These are phyloP conservation scores for Trypanosoma caninum DNA, from an alignment of 208 protist genomes.

Conservation along the genomic window DNA sequence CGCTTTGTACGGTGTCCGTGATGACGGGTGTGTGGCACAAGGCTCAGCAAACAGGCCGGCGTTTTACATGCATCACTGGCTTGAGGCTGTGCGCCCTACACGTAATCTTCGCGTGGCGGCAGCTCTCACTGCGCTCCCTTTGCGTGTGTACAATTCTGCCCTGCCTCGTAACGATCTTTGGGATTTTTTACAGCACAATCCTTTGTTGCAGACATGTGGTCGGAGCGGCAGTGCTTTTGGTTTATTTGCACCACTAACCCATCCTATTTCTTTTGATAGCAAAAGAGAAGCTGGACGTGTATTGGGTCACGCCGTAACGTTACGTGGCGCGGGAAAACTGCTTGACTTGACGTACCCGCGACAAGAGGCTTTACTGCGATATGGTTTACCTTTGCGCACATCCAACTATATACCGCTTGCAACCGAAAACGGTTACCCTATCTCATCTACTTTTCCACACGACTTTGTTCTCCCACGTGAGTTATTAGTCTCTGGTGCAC, in stretches of 20 bases:
- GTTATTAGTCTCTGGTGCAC: conserved; percentile 9
- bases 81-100: conserved; percentile 49
- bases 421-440: conserved; percentile 52
- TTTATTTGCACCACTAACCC: conserved; percentile 59
- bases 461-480: conserved; percentile 39
- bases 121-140: conserved; percentile 53
- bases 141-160: conserved; percentile 27
- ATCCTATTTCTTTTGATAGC: conserved; percentile 35
- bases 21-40: conserved; percentile 24
- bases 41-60: conserved; percentile 28
- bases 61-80: conserved; percentile 75
- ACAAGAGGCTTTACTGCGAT: conserved; percentile 75
- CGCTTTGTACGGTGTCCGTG: conserved; percentile 67
- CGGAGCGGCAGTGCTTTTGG: background rate
- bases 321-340: conserved; percentile 63
- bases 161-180: conserved; percentile 44
- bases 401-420: conserved; percentile 59
- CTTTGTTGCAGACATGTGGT: conserved; percentile 33
- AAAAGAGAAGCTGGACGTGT: conserved; percentile 45
- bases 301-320: conserved; percentile 60
- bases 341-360: conserved; percentile 43
- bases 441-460: conserved; percentile 66
- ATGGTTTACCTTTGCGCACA: conserved; percentile 62
- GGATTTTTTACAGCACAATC: conserved; percentile 45
- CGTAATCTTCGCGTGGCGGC: conserved; percentile 56